Conservation (phyloP, 768 basidiomycete species). For the Pholiota conissans region DNA sequence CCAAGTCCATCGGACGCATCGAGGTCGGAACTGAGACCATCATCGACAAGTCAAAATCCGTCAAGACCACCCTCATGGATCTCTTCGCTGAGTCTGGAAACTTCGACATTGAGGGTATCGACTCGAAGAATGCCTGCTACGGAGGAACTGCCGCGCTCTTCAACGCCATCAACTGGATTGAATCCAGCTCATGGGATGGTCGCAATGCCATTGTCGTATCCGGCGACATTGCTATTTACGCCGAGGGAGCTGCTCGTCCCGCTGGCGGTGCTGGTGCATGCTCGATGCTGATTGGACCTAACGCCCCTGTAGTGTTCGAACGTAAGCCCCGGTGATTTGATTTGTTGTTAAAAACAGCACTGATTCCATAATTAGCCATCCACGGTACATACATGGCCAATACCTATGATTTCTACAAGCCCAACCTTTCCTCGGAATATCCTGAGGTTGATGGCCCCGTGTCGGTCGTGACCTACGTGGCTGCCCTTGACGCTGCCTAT, state of each 20-base stretch:
- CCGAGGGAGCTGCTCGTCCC: constrained; percentile 91
- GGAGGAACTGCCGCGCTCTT: constrained; percentile 98
- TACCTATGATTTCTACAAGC: constrained; percentile 99
- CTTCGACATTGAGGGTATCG: constrained; percentile 97
- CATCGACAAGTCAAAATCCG: constrained; percentile 99
- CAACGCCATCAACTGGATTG: constrained; percentile 98
- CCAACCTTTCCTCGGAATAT: constrained; percentile 90
- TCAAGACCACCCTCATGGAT: constrained; percentile 98
- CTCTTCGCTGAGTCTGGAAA: constrained; percentile 92
- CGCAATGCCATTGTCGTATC: constrained; percentile 95
- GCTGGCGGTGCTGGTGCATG: constrained; percentile 96
- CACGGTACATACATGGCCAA: constrained; percentile 98
- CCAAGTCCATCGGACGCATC: constrained; percentile 93
- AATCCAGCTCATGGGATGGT: constrained; percentile 95
- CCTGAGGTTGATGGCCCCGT: constrained; percentile 98
- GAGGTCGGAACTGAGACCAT: constrained; percentile 99
- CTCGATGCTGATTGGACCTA: constrained; percentile 93
- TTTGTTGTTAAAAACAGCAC: constrained; percentile 7
- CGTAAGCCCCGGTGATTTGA: constrained; percentile 56
- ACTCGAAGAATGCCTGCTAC: constrained; percentile 99
- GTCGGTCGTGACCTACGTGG: constrained; percentile 92
- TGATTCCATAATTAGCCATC: constrained; percentile 57
- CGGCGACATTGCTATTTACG: constrained; percentile 98
- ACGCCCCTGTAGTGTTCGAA: constrained; percentile 93
- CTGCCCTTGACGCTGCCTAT: constrained; percentile 91